Evolutionary conservation across 2,329 filamentous ascomycete genomes (phyloP), one percentile per base, ranked within the genome.

Genomic region (Microcyclosporella mali): DNA sequence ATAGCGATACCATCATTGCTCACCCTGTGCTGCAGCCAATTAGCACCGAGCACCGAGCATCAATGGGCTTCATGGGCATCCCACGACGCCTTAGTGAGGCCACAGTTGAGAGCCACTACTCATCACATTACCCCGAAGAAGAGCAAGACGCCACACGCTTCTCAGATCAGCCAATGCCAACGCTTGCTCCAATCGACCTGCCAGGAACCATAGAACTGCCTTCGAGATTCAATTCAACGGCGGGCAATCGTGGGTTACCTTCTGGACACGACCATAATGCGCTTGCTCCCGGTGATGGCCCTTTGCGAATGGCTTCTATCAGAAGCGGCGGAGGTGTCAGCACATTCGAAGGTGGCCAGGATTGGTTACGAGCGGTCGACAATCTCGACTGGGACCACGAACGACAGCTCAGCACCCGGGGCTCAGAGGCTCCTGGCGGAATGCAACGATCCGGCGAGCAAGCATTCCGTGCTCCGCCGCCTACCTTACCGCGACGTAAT

Each of bases 161-260:
- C 40, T 49, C 50, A 9, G 49, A 56, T 38, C 44, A 46, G 37
- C 52, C 51, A 14, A 40, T 52, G 7, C 57, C 58, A 2, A 51
- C 51, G 7, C 52, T 62, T 2, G 55, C 47, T 6, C 57, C 58
- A 6, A 60, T 62, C 10, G 54, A 57, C n/a, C 29, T 40, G 2
- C 49, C 57, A 11, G 58, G 58, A 15, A 49, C 46, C 17, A 50
- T 62, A 12, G 57, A 61, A 27, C 37, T 62, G 14, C 59, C 59
- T 9, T 57, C 53, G n/a, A 52, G 58, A 34, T 62, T 58, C 46
- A 52, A 53, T 40, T 59, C 56, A 1, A 50, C 29, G 37, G 52
- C 46, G 15, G 36, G 35, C 30, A 35, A 32, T 9, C 18, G 19
- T 12, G 32, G n/a, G n/a, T 15, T 33, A 12, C 35, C 6, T 37